These are phyloP conservation scores for Cryphonectria japonica DNA, from an alignment of 2,329 filamentous ascomycete species.

Conservation along the genomic window DNA sequence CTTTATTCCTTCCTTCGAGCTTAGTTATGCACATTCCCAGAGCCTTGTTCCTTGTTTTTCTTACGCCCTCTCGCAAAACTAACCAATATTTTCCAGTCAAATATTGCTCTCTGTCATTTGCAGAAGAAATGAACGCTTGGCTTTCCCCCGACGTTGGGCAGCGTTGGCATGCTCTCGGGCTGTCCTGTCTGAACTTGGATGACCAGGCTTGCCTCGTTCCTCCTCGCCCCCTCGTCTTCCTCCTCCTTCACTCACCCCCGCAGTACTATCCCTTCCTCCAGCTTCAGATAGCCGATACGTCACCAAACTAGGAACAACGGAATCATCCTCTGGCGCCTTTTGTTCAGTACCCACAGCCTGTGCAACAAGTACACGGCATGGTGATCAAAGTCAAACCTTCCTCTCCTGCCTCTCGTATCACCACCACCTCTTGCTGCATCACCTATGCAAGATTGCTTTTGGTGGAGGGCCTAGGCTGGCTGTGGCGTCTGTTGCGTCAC, in stretches of 20 bases:
- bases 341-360: background rate
- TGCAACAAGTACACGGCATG: background rate
- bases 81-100: too few relatives aligned
- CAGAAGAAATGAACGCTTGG: background rate
- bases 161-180: too few relatives aligned
- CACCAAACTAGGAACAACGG: background rate
- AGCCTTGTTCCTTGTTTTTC: background rate
- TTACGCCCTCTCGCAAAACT: too few relatives aligned
- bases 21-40: background rate
- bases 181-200: background rate
- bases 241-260: too few relatives aligned
- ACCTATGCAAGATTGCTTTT: conserved; percentile 15
- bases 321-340: background rate
- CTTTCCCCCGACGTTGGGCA: background rate
- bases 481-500: conserved; percentile 23
- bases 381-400: background rate
- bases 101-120: background rate
- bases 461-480: conserved; percentile 8
- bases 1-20: background rate
- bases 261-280: background rate
- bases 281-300: background rate
- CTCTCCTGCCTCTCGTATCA: conserved; percentile 12
- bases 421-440: conserved; percentile 23
- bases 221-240: too few relatives aligned
- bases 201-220: background rate